These are phyloP conservation scores for Sclerotinia nivalis DNA, from an alignment of 2,329 filamentous ascomycete genomes.

Conservation along the genomic window DNA sequence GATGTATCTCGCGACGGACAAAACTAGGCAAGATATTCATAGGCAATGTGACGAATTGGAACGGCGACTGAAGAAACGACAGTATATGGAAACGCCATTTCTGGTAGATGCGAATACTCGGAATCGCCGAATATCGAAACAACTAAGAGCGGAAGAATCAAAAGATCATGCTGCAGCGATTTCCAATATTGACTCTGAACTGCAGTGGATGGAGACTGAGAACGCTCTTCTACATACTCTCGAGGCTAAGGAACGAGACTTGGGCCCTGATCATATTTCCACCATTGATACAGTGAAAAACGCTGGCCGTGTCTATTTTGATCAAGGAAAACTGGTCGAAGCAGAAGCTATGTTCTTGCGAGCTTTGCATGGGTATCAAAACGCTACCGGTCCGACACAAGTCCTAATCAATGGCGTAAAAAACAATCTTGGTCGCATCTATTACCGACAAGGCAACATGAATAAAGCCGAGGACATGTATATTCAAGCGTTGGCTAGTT, in stretches of 20 bases:
- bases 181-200: conserved; percentile 1
- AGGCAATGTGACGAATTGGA: neutral
- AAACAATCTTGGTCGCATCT: conserved; percentile 24
- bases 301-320: conserved; percentile 19
- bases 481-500: conserved; percentile 35
- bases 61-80: neutral
- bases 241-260: conserved; percentile 21
- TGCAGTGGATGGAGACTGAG: conserved; percentile 11
- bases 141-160: neutral
- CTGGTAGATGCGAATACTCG: neutral
- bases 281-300: conserved; percentile 27
- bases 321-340: conserved; percentile 28
- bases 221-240: conserved; percentile 5
- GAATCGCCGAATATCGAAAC: neutral
- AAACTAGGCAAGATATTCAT: neutral
- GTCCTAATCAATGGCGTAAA: conserved; percentile 20
- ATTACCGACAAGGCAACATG: conserved; percentile 23
- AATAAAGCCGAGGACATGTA: conserved; percentile 37
- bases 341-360: conserved; percentile 30
- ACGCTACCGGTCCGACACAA: conserved; percentile 23
- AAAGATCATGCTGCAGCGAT: neutral
- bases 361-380: conserved; percentile 25
- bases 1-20: neutral
- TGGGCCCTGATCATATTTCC: conserved; percentile 22
- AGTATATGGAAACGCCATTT: neutral